A percentile compares a stretch with the other conserved stretches of the same genome.
phyloP scores from a whole-genome alignment of 805 yeast genomes.

The Starmerella floricola region DNA sequence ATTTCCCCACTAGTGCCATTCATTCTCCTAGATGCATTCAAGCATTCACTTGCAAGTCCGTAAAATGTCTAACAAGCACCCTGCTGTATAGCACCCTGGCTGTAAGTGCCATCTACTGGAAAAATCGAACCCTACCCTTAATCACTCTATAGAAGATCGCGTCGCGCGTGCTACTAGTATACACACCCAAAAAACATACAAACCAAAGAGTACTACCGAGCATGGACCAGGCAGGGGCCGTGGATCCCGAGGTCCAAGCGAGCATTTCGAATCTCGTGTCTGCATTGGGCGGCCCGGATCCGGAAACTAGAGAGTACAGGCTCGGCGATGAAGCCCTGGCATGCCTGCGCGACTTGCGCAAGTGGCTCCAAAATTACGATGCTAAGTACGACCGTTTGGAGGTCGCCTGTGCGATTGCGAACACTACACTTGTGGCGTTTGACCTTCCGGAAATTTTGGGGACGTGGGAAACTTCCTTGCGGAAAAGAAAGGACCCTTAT shows the following conservation, averaged over 20 bases:
- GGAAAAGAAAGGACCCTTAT: slow-evolving; percentile 23
- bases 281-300: slow-evolving; percentile 85
- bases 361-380: slow-evolving; percentile 80
- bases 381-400: slow-evolving; percentile 57
- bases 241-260: slow-evolving; percentile 34
- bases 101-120: background rate
- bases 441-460: slow-evolving; percentile 66
- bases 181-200: no score
- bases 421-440: slow-evolving; percentile 55
- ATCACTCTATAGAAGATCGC: slow-evolving; percentile 4
- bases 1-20: background rate
- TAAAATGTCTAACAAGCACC: no score
- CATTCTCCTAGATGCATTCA: background rate
- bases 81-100: no score
- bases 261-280: slow-evolving; percentile 72
- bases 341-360: slow-evolving; percentile 73
- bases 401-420: slow-evolving; percentile 81
- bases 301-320: slow-evolving; percentile 47
- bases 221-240: slow-evolving; percentile 14
- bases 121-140: slow-evolving; percentile 5
- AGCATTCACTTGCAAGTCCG: no score
- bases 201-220: no score
- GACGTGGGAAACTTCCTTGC: slow-evolving; percentile 47
- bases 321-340: slow-evolving; percentile 81
- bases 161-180: background rate